A percentile compares a stretch with the other conserved stretches of the same genome.
Conservation (phyloP, 257 asterid species). For the Solanum sitiens region DNA sequence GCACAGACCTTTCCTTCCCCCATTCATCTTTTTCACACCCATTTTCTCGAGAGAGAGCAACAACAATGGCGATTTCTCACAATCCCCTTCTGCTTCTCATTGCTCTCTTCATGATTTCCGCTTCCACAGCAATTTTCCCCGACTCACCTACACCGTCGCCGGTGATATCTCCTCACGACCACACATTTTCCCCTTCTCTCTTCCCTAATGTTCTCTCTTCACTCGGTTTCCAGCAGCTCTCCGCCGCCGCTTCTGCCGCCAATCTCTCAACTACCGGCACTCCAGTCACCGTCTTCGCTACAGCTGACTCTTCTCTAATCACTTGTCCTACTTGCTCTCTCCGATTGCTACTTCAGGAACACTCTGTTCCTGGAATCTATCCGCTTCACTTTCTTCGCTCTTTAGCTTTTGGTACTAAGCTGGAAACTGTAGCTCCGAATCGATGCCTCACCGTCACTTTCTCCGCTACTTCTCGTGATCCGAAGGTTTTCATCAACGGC, state of each 20-base stretch:
- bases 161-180: constrained; percentile 34
- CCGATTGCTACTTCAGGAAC: constrained; percentile 67
- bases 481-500: constrained; percentile 48
- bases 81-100: constrained; percentile 29
- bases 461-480: not conserved
- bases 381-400: constrained; percentile 49
- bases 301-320: constrained; percentile 69
- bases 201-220: constrained; percentile 58
- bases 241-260: constrained; percentile 41
- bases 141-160: constrained; percentile 22
- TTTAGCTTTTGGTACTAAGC: constrained; percentile 68
- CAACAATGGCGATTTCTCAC: constrained; percentile 31
- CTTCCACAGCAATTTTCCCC: constrained; percentile 8
- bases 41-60: not conserved
- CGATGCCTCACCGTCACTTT: constrained; percentile 66
- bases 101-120: constrained; percentile 24
- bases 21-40: not conserved
- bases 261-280: constrained; percentile 47
- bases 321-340: constrained; percentile 61
- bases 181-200: constrained; percentile 27
- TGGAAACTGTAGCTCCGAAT: constrained; percentile 58
- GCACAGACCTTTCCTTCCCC: not conserved
- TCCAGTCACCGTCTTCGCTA: constrained; percentile 75
- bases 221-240: constrained; percentile 73
- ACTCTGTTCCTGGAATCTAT: constrained; percentile 68